Evolutionary conservation across 257 asterid species (phyloP).

Genomic region (Lycium ferocissimum): DNA sequence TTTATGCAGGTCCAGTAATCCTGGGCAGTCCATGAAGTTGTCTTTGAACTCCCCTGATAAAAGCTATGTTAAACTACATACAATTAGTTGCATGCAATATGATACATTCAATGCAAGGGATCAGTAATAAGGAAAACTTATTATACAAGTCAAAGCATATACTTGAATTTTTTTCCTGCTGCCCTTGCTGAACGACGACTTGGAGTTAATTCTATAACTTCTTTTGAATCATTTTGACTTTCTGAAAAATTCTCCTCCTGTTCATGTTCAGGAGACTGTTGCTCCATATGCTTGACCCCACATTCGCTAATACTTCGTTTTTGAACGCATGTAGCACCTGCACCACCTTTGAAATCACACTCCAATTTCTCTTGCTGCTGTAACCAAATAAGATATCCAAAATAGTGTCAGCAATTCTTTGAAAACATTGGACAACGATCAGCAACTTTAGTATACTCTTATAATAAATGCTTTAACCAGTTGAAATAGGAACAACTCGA

Average conservation of each 20-base stretch:
- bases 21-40: slow-evolving; percentile 19
- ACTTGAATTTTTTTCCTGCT: slow-evolving; percentile 74
- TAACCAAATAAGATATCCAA: slow-evolving; percentile 22
- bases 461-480: neutral
- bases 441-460: neutral
- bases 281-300: slow-evolving; percentile 45
- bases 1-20: neutral
- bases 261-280: slow-evolving; percentile 51
- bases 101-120: neutral
- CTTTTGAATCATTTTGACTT: slow-evolving; percentile 53
- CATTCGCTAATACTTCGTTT: slow-evolving; percentile 44
- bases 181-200: slow-evolving; percentile 77
- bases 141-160: slow-evolving; percentile 32
- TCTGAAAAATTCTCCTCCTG: slow-evolving; percentile 56
- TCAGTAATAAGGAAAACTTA: neutral
- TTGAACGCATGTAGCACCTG: slow-evolving; percentile 54
- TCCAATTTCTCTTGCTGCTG: slow-evolving; percentile 46
- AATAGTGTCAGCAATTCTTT: neutral
- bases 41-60: neutral
- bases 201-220: slow-evolving; percentile 59
- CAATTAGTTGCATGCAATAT: neutral
- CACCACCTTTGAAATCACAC: slow-evolving; percentile 83
- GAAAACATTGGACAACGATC: neutral
- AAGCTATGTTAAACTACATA: slow-evolving; percentile 9
- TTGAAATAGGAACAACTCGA: slow-evolving; percentile 28